Conservation (phyloP, 2,329 filamentous ascomycete species). For the Scopulariopsis brevicaulis region DNA sequence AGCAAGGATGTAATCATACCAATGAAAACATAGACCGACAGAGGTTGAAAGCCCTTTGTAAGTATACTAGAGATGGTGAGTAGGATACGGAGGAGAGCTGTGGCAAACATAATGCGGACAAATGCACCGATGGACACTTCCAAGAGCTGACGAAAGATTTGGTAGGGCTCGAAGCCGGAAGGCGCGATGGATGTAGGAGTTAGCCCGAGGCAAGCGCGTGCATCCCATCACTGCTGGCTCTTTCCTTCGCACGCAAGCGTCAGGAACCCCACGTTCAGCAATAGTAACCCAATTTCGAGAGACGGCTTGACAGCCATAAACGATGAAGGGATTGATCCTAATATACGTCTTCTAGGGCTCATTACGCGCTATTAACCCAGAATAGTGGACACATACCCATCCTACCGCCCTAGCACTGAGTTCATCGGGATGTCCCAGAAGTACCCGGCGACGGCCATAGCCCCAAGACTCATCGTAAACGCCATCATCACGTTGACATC, state of each 20-base stretch:
- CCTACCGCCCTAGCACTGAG: conserved; percentile 20
- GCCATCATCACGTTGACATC: conserved; percentile 94
- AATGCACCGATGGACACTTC: neutral
- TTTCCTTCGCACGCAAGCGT: neutral
- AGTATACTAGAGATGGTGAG: neutral
- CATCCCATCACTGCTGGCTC: neutral
- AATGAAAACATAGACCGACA: neutral
- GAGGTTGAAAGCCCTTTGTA: neutral
- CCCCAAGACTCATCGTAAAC: conserved; percentile 63
- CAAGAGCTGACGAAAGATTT: neutral
- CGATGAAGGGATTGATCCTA: neutral
- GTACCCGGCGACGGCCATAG: conserved; percentile 55
- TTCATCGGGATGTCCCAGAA: conserved; percentile 45
- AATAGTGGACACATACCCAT: neutral
- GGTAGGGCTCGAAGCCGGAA: neutral
- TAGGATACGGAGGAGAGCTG: neutral
- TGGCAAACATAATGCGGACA: neutral
- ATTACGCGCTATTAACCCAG: neutral
- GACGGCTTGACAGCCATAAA: neutral
- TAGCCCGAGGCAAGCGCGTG: neutral
- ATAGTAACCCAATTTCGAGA: neutral
- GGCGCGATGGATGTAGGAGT: neutral
- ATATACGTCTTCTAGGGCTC: neutral
- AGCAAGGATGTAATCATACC: neutral
- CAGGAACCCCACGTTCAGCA: neutral